A percentile compares a stretch with the other conserved stretches of the same genome.
These are phyloP conservation scores for Metarhizium brunneum DNA, from an alignment of 2,329 filamentous ascomycete genomes.

Conservation along the genomic window DNA sequence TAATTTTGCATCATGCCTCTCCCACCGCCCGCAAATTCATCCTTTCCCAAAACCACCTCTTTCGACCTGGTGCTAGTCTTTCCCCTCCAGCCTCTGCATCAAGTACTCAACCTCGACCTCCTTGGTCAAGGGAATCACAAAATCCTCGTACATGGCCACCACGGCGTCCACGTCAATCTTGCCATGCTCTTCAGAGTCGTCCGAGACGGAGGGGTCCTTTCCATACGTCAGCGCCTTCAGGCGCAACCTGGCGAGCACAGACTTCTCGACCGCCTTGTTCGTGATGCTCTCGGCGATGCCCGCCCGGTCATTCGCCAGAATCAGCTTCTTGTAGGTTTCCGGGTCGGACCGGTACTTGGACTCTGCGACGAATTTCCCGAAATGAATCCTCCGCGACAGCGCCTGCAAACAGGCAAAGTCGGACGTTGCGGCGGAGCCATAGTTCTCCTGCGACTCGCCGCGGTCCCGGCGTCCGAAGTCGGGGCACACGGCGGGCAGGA, in stretches of 20 bases:
- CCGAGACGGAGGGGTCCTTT: constrained; percentile 65
- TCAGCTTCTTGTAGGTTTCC: constrained; percentile 72
- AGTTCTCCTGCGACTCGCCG: constrained; percentile 85
- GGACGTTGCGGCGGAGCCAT: constrained; percentile 82
- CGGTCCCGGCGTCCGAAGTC: constrained; percentile 69
- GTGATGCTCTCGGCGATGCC: constrained; percentile 89
- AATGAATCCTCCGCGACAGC: constrained; percentile 84
- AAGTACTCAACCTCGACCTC: constrained; percentile 96
- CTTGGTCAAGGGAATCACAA: constrained; percentile 96
- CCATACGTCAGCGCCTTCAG: constrained; percentile 92
- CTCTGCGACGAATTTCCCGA: constrained; percentile 97
- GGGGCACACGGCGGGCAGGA: constrained; percentile 77
- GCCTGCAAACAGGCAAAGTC: constrained; percentile 89
- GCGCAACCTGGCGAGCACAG: constrained; percentile 77
- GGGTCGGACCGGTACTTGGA: constrained; percentile 82
- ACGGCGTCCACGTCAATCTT: constrained; percentile 94
- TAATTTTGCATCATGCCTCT: not conserved
- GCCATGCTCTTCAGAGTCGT: constrained; percentile 42
- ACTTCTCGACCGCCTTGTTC: constrained; percentile 77
- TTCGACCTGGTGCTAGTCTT: not conserved
- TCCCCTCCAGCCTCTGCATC: constrained; percentile 70
- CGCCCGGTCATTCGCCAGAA: constrained; percentile 67
- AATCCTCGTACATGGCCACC: constrained; percentile 81
- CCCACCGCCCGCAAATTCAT: not conserved
- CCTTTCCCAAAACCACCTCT: too few relatives aligned